phyloP scores from a whole-genome alignment of 2,329 filamentous ascomycete species.

The Scedosporium aurantiacum region DNA sequence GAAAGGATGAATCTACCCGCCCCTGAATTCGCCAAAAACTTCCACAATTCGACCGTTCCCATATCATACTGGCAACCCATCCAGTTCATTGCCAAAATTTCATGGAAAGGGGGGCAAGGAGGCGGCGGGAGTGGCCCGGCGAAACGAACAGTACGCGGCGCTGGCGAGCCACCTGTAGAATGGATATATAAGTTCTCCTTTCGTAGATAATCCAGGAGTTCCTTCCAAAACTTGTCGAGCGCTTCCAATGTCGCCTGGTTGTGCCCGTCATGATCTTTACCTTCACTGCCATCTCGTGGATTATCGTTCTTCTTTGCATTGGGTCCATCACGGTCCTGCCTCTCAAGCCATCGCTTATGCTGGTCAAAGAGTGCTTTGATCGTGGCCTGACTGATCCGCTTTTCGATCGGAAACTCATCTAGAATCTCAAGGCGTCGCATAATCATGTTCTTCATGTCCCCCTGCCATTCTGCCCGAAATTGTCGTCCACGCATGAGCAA shows the following conservation, averaged over 20 bases:
- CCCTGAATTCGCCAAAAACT: too few species aligned
- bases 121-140: too few species aligned
- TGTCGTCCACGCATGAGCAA: not conserved
- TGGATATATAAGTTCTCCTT: not conserved
- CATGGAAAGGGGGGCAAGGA: too few species aligned
- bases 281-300: too few species aligned
- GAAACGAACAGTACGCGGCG: too few species aligned
- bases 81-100: too few species aligned
- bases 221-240: not conserved
- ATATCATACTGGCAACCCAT: too few species aligned
- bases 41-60: too few species aligned
- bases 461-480: not conserved
- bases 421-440: not conserved
- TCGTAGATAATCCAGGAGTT: not conserved
- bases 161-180: too few species aligned
- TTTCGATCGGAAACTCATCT: not conserved
- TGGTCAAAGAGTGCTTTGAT: not conserved
- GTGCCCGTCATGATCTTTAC: not conserved
- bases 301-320: not conserved
- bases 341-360: not conserved
- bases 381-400: not conserved
- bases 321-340: not conserved
- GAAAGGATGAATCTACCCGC: too few species aligned
- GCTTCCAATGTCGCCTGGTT: not conserved
- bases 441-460: not conserved